Percentiles rank a stretch among this genome's conserved stretches.
Evolutionary conservation across 2,329 filamentous ascomycete species (phyloP).

Genomic region (Coniochaeta sp.): DNA sequence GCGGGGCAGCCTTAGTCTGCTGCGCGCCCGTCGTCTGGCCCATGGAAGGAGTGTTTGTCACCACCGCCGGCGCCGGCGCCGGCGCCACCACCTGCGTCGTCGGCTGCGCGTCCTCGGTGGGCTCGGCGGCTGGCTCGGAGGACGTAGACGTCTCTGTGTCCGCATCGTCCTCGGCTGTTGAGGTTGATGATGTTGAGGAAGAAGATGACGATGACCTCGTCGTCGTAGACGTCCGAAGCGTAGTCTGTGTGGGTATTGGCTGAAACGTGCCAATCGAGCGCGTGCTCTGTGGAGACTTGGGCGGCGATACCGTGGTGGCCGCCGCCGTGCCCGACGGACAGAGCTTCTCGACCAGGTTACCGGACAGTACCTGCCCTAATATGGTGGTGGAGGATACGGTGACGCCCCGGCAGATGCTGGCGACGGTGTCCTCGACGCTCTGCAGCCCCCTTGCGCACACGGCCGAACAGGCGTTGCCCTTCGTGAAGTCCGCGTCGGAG

Average conservation of each 20-base stretch:
- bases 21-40: slow-evolving; percentile 4
- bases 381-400: slow-evolving; percentile 38
- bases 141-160: background rate
- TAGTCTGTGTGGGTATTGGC: background rate
- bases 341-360: slow-evolving; percentile 27
- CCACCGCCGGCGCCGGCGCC: background rate
- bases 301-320: slow-evolving; percentile 3
- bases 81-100: background rate
- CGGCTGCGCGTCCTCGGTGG: background rate
- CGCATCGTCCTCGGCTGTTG: background rate
- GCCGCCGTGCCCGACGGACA: slow-evolving; percentile 18
- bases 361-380: slow-evolving; percentile 27
- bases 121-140: background rate
- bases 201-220: background rate
- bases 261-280: background rate
- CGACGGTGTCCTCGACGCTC: slow-evolving; percentile 67
- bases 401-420: slow-evolving; percentile 66
- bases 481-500: slow-evolving; percentile 25
- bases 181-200: background rate
- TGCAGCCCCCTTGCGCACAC: slow-evolving; percentile 51
- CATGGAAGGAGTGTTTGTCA: background rate
- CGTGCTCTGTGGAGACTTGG: background rate
- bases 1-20: slow-evolving; percentile 1
- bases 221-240: background rate
- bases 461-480: slow-evolving; percentile 28